These are phyloP conservation scores for Aspergillus nidulans DNA, from an alignment of 495 filamentous ascomycete species.

Conservation along the genomic window DNA sequence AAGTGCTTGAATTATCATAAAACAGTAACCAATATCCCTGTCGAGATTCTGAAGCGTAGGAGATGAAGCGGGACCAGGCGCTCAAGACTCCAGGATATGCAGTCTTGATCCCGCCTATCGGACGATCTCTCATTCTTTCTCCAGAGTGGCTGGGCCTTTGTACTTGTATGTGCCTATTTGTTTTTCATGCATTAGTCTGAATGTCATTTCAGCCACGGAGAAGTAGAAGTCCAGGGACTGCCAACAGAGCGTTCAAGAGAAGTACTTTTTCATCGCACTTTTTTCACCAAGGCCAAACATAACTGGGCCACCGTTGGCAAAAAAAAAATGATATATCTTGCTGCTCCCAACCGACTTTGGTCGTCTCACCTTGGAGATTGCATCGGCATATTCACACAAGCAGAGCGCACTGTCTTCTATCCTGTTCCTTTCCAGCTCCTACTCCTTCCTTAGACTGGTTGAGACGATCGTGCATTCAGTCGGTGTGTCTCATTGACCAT, in stretches of 20 bases:
- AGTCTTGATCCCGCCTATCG: constrained; percentile 10
- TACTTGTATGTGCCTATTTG: constrained; percentile 25
- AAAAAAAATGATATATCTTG: constrained; percentile 15
- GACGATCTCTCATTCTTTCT: not conserved
- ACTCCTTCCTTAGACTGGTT: not conserved
- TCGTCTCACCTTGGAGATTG: not conserved
- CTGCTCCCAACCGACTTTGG: not conserved
- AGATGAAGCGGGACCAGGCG: not conserved
- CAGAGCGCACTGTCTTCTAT: not conserved
- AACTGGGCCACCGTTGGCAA: not conserved
- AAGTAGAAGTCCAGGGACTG: constrained; percentile 10
- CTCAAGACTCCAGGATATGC: constrained; percentile 7
- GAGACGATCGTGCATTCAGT: not conserved
- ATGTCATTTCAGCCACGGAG: constrained; percentile 20
- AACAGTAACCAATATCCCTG: not conserved
- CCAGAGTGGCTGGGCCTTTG: not conserved
- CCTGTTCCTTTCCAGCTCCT: not conserved
- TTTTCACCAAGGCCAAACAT: not conserved
- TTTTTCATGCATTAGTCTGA: constrained; percentile 27
- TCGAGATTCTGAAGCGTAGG: not conserved
- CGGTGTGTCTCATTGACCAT: constrained; percentile 1
- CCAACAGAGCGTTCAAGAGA: constrained; percentile 4
- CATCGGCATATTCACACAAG: not conserved
- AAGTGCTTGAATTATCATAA: not conserved
- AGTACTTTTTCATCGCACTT: constrained; percentile 20